phyloP scores from a whole-genome alignment of 2,329 filamentous ascomycete genomes.

The Trichoderma atrobrunneum region DNA sequence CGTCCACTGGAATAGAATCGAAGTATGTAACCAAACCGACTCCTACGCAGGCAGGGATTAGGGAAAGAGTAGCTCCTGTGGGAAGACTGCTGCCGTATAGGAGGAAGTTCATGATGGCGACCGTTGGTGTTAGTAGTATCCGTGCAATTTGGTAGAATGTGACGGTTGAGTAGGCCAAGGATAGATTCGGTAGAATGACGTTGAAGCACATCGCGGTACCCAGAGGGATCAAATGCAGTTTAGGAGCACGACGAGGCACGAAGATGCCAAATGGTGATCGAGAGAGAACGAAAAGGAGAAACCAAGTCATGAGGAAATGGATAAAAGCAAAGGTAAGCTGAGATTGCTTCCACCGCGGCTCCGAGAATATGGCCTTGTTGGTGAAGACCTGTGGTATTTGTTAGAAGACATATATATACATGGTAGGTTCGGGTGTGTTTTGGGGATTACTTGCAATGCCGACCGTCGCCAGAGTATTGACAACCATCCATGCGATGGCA shows the following conservation, averaged over 20 bases:
- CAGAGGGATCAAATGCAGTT: constrained; percentile 60
- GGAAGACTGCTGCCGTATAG: constrained; percentile 59
- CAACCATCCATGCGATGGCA: constrained; percentile 52
- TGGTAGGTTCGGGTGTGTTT: neutral
- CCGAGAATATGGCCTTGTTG: constrained; percentile 68
- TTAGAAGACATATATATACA: constrained; percentile 20
- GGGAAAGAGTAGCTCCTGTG: constrained; percentile 49
- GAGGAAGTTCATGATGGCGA: constrained; percentile 63
- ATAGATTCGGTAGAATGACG: constrained; percentile 67
- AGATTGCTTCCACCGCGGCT: constrained; percentile 57
- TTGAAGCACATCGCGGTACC: constrained; percentile 66
- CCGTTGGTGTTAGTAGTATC: constrained; percentile 63
- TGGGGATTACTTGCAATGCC: constrained; percentile 50
- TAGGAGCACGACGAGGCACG: constrained; percentile 51
- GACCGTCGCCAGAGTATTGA: constrained; percentile 62
- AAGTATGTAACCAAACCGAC: constrained; percentile 67
- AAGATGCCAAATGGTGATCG: constrained; percentile 59
- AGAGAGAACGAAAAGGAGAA: constrained; percentile 61
- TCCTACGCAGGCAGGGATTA: constrained; percentile 61
- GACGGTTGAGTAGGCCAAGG: constrained; percentile 64
- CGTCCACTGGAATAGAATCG: constrained; percentile 54
- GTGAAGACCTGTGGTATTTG: constrained; percentile 53
- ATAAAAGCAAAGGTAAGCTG: constrained; percentile 67
- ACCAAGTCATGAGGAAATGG: constrained; percentile 65
- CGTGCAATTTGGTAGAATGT: constrained; percentile 70